Conservation (phyloP, 2,329 filamentous ascomycete species). For the Hypoxylon sp. region DNA sequence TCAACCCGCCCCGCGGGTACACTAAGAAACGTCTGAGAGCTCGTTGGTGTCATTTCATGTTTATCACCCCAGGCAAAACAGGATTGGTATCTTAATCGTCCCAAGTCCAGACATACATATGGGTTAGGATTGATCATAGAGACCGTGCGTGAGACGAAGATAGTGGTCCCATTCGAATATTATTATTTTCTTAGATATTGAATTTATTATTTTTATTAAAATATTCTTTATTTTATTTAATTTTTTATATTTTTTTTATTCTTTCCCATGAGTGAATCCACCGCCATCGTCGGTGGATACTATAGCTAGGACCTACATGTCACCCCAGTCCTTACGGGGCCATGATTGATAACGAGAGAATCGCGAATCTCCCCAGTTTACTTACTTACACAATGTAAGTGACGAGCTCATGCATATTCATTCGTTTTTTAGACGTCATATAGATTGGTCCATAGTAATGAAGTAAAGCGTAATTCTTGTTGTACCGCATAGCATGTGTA, state of each 20-base stretch:
- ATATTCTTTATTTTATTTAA: slow-evolving; percentile 25
- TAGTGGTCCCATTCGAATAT: slow-evolving; percentile 20
- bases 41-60: slow-evolving; percentile 32
- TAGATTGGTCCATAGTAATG: background rate
- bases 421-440: slow-evolving; percentile 9
- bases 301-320: slow-evolving; percentile 14
- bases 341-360: slow-evolving; percentile 22
- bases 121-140: slow-evolving; percentile 29
- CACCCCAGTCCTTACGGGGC: slow-evolving; percentile 9
- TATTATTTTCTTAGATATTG: slow-evolving; percentile 13
- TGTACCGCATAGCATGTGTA: background rate
- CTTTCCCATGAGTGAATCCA: background rate
- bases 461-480: background rate
- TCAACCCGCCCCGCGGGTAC: slow-evolving; percentile 38
- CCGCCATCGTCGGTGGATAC: slow-evolving; percentile 19
- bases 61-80: slow-evolving; percentile 25
- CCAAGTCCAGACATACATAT: slow-evolving; percentile 33
- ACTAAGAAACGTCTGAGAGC: slow-evolving; percentile 37
- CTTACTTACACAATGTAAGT: background rate
- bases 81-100: slow-evolving; percentile 31
- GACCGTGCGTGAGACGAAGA: slow-evolving; percentile 37
- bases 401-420: slow-evolving; percentile 7
- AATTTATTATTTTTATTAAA: slow-evolving; percentile 20
- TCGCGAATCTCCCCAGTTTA: slow-evolving; percentile 16
- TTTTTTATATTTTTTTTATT: slow-evolving; percentile 18